Conservation (phyloP, 1,284 basidiomycete species). For the Xerocomus nothofagi region DNA sequence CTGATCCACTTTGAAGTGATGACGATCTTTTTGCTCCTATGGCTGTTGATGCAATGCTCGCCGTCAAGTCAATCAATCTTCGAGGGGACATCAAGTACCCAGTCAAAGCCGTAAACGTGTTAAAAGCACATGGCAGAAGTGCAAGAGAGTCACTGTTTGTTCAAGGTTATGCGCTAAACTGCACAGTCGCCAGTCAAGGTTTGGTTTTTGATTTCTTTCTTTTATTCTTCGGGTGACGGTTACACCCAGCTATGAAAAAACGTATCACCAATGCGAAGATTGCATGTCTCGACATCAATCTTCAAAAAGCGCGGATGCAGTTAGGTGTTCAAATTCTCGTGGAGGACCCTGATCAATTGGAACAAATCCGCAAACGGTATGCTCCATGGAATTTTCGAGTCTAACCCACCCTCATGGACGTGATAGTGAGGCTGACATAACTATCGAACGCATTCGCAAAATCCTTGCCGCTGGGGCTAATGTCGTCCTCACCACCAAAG, state of each 20-base stretch:
- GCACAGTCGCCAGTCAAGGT: constrained; percentile 99
- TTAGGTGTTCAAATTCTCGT: constrained; percentile 97
- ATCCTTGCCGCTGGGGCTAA: constrained; percentile 96
- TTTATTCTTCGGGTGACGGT: constrained; percentile 6
- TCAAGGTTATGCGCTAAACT: constrained; percentile 97
- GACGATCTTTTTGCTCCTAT: constrained; percentile 98
- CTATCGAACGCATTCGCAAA: constrained; percentile 93
- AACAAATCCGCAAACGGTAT: constrained; percentile 92
- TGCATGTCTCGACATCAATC: constrained; percentile 97
- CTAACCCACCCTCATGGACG: constrained; percentile 4
- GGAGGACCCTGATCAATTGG: constrained; percentile 95
- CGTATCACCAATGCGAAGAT: constrained; percentile 94
- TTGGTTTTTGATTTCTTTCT: constrained; percentile 7
- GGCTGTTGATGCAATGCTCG: constrained; percentile 98
- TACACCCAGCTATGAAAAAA: constrained; percentile 89
- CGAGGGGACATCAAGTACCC: constrained; percentile 99
- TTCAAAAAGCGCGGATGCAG: constrained; percentile 97
- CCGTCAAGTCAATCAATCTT: constrained; percentile 93
- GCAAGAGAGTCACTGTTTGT: constrained; percentile 95
- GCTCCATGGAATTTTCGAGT: constrained; percentile 16
- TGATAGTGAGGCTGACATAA: constrained; percentile 91
- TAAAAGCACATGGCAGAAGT: constrained; percentile 97
- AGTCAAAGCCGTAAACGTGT: constrained; percentile 98
- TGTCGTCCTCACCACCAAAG: constrained; percentile 97
- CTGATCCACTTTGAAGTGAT: constrained; percentile 59